Evolutionary conservation across 805 yeast species (phyloP).

Genomic region (Candida chauliodis): DNA sequence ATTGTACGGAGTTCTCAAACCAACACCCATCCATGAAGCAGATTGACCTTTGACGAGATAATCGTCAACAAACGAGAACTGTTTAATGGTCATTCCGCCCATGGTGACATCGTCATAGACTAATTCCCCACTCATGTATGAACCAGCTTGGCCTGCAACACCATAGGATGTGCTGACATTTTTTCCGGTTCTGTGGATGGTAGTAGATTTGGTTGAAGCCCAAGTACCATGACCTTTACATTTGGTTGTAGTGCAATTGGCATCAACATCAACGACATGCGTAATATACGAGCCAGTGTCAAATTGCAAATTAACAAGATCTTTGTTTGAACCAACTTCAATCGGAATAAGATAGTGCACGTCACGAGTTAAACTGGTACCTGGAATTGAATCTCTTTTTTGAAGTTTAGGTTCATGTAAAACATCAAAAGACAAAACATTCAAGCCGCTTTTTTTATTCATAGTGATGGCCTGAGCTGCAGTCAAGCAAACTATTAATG

Average conservation of each 20-base stretch:
- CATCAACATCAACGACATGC: neutral
- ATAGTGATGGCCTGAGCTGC: too few species aligned
- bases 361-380: neutral
- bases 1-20: constrained; percentile 26
- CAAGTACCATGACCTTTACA: neutral
- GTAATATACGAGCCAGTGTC: neutral
- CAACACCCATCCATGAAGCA: constrained; percentile 7
- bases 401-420: neutral
- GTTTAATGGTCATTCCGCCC: neutral
- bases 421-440: too few species aligned
- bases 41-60: constrained; percentile 17
- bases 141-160: constrained; percentile 8
- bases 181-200: neutral
- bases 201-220: neutral
- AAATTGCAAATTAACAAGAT: neutral
- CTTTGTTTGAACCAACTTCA: constrained; percentile 2
- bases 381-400: neutral
- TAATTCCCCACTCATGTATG: constrained; percentile 8
- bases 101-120: constrained; percentile 18
- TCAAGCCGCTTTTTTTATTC: too few species aligned
- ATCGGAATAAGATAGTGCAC: neutral
- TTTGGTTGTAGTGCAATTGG: neutral
- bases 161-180: neutral
- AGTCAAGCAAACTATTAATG: too few species aligned
- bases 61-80: neutral